Conservation (phyloP, 768 basidiomycete genomes). For the Mycena metata region DNA sequence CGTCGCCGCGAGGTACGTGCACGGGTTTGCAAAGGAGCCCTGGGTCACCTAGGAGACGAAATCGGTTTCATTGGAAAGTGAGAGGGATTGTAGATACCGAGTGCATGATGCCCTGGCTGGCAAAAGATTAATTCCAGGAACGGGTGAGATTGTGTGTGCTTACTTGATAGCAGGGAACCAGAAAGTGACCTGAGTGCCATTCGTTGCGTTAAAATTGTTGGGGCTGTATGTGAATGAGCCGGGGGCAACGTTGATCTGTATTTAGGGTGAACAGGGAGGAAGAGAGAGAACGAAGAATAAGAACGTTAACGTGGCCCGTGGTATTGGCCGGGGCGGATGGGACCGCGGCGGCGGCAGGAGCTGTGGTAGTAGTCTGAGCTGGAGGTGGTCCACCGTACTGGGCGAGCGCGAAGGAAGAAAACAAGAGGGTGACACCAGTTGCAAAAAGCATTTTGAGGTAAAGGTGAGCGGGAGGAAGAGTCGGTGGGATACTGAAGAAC, state of each 20-base stretch:
- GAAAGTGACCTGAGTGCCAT: slow-evolving; percentile 68
- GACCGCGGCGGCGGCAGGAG: slow-evolving; percentile 46
- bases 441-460: slow-evolving; percentile 48
- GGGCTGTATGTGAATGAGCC: slow-evolving; percentile 60
- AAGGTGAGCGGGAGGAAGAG: not conserved
- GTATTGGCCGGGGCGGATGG: slow-evolving; percentile 58
- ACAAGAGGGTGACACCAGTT: slow-evolving; percentile 37
- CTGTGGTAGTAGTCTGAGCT: slow-evolving; percentile 38
- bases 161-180: slow-evolving; percentile 59
- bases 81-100: slow-evolving; percentile 43
- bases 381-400: slow-evolving; percentile 46
- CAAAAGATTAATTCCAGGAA: slow-evolving; percentile 32
- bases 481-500: not conserved
- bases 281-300: too few species aligned
- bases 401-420: slow-evolving; percentile 50
- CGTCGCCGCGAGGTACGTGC: slow-evolving; percentile 60
- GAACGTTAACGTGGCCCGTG: slow-evolving; percentile 53
- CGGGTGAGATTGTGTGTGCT: slow-evolving; percentile 21
- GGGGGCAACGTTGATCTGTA: slow-evolving; percentile 60
- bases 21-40: slow-evolving; percentile 66
- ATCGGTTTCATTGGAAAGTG: not conserved
- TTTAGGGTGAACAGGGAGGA: not conserved
- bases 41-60: slow-evolving; percentile 55
- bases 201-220: slow-evolving; percentile 59
- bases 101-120: slow-evolving; percentile 56